phyloP scores from a whole-genome alignment of 2,329 filamentous ascomycete genomes.

The Huntiella moniliformis region DNA sequence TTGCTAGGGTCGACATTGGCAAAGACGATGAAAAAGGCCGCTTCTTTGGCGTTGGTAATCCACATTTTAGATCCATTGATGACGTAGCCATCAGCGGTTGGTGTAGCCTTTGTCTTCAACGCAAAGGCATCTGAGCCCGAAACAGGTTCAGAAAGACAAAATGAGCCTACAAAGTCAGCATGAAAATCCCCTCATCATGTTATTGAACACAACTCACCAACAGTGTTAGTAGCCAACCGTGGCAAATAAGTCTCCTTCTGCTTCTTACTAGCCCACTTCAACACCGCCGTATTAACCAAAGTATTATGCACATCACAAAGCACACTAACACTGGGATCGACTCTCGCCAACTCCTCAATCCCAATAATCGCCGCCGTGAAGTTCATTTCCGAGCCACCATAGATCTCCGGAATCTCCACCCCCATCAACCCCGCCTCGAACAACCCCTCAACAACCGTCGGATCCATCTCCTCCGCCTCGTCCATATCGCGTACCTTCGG shows the following conservation, averaged over 20 bases:
- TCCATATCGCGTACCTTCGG: constrained; percentile 96
- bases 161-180: constrained; percentile 33
- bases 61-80: constrained; percentile 96
- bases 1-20: constrained; percentile 83
- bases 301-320: constrained; percentile 97
- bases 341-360: constrained; percentile 87
- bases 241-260: constrained; percentile 77
- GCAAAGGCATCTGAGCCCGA: constrained; percentile 95
- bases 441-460: constrained; percentile 67
- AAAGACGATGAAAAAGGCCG: constrained; percentile 91
- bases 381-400: constrained; percentile 93
- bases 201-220: constrained; percentile 25
- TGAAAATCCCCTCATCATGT: not conserved
- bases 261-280: constrained; percentile 64
- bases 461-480: constrained; percentile 88
- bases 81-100: constrained; percentile 66
- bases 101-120: constrained; percentile 72
- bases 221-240: constrained; percentile 72
- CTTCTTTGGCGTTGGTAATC: constrained; percentile 96
- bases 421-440: constrained; percentile 98
- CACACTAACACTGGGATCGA: constrained; percentile 88
- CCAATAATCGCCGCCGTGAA: constrained; percentile 91
- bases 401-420: constrained; percentile 93
- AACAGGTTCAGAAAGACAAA: constrained; percentile 81
- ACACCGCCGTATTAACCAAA: constrained; percentile 77